Conservation (phyloP, 352 stramenopile species). For the Globisporangium emineosum region DNA sequence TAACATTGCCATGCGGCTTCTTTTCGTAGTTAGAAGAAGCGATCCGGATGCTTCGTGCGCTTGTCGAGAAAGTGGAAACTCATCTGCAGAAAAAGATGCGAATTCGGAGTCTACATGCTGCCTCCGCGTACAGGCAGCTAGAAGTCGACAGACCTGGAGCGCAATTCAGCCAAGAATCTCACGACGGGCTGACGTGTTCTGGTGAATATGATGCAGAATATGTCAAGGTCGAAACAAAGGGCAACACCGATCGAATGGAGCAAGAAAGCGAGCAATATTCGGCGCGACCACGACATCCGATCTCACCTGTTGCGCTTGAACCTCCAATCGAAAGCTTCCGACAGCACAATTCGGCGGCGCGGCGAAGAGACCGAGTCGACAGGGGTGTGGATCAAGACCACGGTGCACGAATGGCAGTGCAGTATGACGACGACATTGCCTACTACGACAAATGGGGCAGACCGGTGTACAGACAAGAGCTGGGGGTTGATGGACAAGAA, state of each 20-base stretch:
- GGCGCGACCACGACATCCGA: background rate
- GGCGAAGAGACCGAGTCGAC: background rate
- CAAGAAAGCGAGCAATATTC: slow-evolving; percentile 5
- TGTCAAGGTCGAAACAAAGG: slow-evolving; percentile 10
- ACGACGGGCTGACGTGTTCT: background rate
- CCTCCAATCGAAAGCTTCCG: slow-evolving; percentile 10
- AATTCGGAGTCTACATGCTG: slow-evolving; percentile 12
- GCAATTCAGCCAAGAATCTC: background rate
- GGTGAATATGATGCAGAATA: slow-evolving; percentile 5
- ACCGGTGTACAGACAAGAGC: slow-evolving; percentile 13
- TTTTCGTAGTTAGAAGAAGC: slow-evolving; percentile 39
- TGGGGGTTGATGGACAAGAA: background rate
- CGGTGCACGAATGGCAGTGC: background rate
- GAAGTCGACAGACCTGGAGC: slow-evolving; percentile 1
- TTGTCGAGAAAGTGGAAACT: slow-evolving; percentile 49
- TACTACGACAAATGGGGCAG: slow-evolving; percentile 19
- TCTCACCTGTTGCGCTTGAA: slow-evolving; percentile 8
- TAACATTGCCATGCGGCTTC: background rate
- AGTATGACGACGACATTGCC: slow-evolving; percentile 10
- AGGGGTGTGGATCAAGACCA: background rate
- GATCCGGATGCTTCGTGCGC: slow-evolving; percentile 30
- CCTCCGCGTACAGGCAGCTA: slow-evolving; percentile 3
- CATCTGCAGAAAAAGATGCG: slow-evolving; percentile 49
- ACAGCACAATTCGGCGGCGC: background rate
- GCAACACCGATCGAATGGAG: background rate